Base-by-base conservation (phyloP, 495 filamentous ascomycete genomes). In the Acidiella bohemica region DNA sequence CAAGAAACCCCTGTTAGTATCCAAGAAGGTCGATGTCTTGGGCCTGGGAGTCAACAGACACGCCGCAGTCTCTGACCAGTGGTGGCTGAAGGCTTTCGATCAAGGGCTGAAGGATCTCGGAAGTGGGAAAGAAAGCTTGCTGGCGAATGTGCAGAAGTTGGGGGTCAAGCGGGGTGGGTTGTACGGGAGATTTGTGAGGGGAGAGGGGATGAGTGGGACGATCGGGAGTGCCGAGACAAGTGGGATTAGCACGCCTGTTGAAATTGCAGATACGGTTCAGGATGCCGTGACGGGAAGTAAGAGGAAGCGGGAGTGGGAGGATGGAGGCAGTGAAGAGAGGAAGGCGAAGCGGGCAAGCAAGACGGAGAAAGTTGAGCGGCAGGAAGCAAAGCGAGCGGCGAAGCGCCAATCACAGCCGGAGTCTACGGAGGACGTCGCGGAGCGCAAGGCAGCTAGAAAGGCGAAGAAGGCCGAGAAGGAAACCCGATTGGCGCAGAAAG, bases 181-280 rank as follows among this genome's bases (percentile, higher is more conserved):
- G 5, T 94, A 94, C 58, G 72, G 77, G 12, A 75, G 70, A 41
- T 94, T 94, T 56, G 82, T 93, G 9, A 68, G 69, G 41, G 86
- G 86, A 13, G 74, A 81, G 41, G 60, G 68, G 26, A 59, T 93
- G 39, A 61, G 63, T n/a, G 85, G 86, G 9, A 86, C 81, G 4
- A 34, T 50, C 35, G 35, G 35, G 20, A 2, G n/a, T n/a, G n/a
- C n/a, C n/a, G n/a, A n/a, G n/a, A n/a, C 20, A 19, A 43, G 30
- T 36, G 5, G 5, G 26, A 19, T 7, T 10, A 24, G 34, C 17
- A 37, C 34, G 22, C 34, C 34, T 4, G 20, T 22, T 5, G 34
- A 22, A n/a, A n/a, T n/a, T n/a, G n/a, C n/a, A n/a, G n/a, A n/a
- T n/a, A n/a, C n/a, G n/a, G n/a, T n/a, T n/a, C n/a, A n/a, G n/a